Base-by-base conservation (phyloP, 2,329 filamentous ascomycete species). In the Colletotrichum horii region DNA sequence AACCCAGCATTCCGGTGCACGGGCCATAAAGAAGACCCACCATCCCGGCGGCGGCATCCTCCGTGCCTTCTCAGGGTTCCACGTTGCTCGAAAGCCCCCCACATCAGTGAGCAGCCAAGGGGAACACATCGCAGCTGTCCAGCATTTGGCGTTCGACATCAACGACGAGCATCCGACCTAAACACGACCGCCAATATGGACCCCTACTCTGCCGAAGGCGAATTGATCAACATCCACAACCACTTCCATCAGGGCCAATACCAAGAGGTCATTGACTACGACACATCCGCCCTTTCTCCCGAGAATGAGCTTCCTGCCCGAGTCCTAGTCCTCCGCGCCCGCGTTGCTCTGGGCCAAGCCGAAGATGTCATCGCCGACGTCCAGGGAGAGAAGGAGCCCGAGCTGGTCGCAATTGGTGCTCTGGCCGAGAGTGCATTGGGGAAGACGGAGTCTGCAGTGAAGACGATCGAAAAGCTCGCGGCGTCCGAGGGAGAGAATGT, bases 221-320 rank as follows among this genome's bases (percentile, higher is more conserved):
- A 94, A 87, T 86, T 94, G 80, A 90, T 94, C 83, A 94, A 93
- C 86, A 90, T 94, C 78, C 91, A 93, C 87, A 93, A 91, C 85
- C 85, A 91, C 85, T 94, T 94, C 86, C 90, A 93, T 84, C 91
- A 93, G 84, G 96, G 95, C 83, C 96, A 98, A 88, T 98, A 95
- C 89, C 91, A 95, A 82, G 90, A 93, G 82, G 96, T 97, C 78
- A 85, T 97, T 85, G 94, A 97, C 87, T 98, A 96, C 86, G 94
- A 97, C 85, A 94, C 93, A 58, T 92, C 94, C 8, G 89, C 93
- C 75, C 94, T 98, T 82, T 97, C 95, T 60, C 80, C 93, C 78
- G 92, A 94, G 81, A 98, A 98, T 87, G 89, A 89, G 62, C 89
- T 96, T 16, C 92, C 95, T 56, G 94, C 95, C 55, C 93, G 93